phyloP scores from a whole-genome alignment of 352 stramenopile genomes.

The Pythium aristosporum region DNA sequence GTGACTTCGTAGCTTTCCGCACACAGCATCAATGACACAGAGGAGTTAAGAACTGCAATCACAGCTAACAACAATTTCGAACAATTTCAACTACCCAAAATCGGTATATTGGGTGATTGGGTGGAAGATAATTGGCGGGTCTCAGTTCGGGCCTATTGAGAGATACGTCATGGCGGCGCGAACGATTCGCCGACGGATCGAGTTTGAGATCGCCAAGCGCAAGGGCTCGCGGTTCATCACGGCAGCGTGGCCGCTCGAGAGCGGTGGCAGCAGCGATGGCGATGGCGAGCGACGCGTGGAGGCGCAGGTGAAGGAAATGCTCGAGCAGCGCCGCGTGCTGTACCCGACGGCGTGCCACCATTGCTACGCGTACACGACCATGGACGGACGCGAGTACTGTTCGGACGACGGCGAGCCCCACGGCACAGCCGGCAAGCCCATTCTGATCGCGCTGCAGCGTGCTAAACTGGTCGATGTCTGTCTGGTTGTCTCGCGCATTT shows the following conservation, averaged over 20 bases:
- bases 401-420: conserved; percentile 81
- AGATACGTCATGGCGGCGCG: background rate
- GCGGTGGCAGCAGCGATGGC: background rate
- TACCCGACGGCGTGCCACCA: conserved; percentile 69
- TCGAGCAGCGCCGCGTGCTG: conserved; percentile 42
- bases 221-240: conserved; percentile 84
- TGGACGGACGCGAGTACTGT: conserved; percentile 52
- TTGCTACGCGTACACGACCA: conserved; percentile 65
- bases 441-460: conserved; percentile 55
- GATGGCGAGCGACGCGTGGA: conserved; percentile 28
- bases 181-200: conserved; percentile 50
- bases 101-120: conserved; percentile 2
- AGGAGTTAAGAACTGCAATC: conserved; percentile 5
- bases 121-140: background rate
- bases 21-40: background rate
- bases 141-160: background rate
- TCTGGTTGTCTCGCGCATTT: conserved; percentile 72
- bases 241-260: conserved; percentile 52
- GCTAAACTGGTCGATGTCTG: conserved; percentile 68
- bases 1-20: background rate
- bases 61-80: background rate
- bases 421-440: conserved; percentile 65
- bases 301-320: conserved; percentile 40
- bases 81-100: background rate
- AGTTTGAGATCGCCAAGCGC: conserved; percentile 79